Base-by-base conservation (phyloP, 495 filamentous ascomycete species). In the Penicillium goetzii region DNA sequence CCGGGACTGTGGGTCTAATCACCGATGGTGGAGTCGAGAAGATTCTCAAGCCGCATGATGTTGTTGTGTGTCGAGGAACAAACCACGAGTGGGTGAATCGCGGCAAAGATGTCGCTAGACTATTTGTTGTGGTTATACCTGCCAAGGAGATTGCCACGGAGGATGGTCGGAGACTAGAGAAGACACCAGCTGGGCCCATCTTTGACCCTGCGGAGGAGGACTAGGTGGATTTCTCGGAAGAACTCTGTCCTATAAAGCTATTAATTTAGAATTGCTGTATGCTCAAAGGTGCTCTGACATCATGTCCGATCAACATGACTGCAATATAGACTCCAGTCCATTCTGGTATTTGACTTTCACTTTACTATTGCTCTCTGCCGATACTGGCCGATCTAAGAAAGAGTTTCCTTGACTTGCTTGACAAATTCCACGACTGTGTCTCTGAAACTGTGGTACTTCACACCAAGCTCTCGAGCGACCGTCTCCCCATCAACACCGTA, bases 401-500 rank as follows among this genome's bases (percentile, higher is more conserved):
- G 30, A 33, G 26, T 33, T 11, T 38, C 52, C 52, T 91, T 83
- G 52, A 94, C 55, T 50, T 70, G 68, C 9, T 34, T 33, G 17
- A 61, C 40, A 32, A 69, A 47, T 36, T 72, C 63, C 2, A 66
- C 38, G 4, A 83, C 78, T 3, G 75, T 81, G 56, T 82, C 72
- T 58, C 66, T 64, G 45, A 83, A 81, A 2, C 57, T 56, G 3
- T 68, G 68, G 60, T 80, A 83, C 36, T 21, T 52, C 9, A 80
- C 51, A 9, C 78, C 76, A 57, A 83, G 65, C 54, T 80, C 81
- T 38, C 63, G 66, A 11, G 68, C 71, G 8, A 72, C 80, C 12
- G 75, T 76, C 60, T 73, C 68, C 9, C 78, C 79, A 74, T 83
- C 80, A 59, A 82, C 58, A 15, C 66, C 62, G 60, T 69, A 71